Percentiles rank a stretch among this genome's conserved stretches.
phyloP scores from a whole-genome alignment of 2,329 filamentous ascomycete genomes.

The Myrmaecium sp. region DNA sequence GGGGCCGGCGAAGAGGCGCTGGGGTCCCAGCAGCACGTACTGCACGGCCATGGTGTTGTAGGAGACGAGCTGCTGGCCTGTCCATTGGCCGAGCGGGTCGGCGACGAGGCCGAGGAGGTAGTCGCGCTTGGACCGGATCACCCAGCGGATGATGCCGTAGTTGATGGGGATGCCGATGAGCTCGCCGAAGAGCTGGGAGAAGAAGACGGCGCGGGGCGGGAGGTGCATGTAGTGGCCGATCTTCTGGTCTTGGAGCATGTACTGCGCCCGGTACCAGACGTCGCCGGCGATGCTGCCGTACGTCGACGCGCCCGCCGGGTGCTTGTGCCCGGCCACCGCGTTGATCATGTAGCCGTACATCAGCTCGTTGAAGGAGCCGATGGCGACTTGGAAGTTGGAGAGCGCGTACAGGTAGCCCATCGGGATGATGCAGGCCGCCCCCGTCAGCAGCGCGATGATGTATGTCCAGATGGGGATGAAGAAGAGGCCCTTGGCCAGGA shows the following conservation, averaged over 20 bases:
- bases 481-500: constrained; percentile 33
- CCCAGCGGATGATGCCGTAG: constrained; percentile 44
- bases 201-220: constrained; percentile 41
- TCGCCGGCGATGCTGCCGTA: constrained; percentile 45
- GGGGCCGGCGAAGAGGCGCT: constrained; percentile 31
- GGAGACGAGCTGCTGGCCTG: constrained; percentile 34
- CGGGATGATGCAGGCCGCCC: constrained; percentile 38
- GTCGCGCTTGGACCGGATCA: constrained; percentile 38
- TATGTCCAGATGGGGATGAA: constrained; percentile 45
- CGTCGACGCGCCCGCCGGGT: constrained; percentile 39
- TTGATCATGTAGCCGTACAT: constrained; percentile 44
- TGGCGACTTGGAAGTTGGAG: constrained; percentile 37
- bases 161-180: constrained; percentile 43
- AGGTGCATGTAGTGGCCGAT: constrained; percentile 50
- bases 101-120: constrained; percentile 33
- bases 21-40: constrained; percentile 41
- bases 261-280: constrained; percentile 42
- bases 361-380: constrained; percentile 43
- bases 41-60: constrained; percentile 40
- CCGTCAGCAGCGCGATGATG: constrained; percentile 38
- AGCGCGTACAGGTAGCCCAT: constrained; percentile 43
- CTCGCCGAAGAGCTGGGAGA: constrained; percentile 43
- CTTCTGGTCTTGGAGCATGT: constrained; percentile 39
- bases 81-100: constrained; percentile 45
- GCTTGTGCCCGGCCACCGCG: constrained; percentile 31